These are phyloP conservation scores for Candida railenensis DNA, from an alignment of 805 yeast genomes.

Conservation along the genomic window DNA sequence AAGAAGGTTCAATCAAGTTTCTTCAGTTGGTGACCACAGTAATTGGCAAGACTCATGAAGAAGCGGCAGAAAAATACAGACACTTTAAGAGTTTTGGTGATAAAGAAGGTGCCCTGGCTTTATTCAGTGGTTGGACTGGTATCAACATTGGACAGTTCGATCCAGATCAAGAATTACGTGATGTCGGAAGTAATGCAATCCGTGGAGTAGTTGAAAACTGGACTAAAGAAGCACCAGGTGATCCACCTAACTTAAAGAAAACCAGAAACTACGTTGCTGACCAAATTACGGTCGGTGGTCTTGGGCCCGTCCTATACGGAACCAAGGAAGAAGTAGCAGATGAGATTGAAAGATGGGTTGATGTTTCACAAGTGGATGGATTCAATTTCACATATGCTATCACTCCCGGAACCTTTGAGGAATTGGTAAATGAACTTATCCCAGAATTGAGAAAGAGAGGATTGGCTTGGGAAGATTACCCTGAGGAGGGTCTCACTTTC, in stretches of 20 bases:
- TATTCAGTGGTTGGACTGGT: slow-evolving; percentile 42
- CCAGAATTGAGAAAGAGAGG: slow-evolving; percentile 38
- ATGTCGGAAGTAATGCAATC: slow-evolving; percentile 31
- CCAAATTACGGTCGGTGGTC: slow-evolving; percentile 25
- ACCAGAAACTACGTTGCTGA: slow-evolving; percentile 27
- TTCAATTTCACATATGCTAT: slow-evolving; percentile 40
- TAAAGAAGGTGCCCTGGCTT: slow-evolving; percentile 40
- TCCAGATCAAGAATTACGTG: slow-evolving; percentile 27
- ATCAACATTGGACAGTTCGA: slow-evolving; percentile 35
- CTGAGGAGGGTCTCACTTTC: slow-evolving; percentile 30
- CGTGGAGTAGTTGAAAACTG: slow-evolving; percentile 31
- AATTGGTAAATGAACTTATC: slow-evolving; percentile 32
- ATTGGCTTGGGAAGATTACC: slow-evolving; percentile 37
- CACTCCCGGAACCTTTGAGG: slow-evolving; percentile 35
- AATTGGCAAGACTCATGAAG: slow-evolving; percentile 41
- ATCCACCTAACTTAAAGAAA: slow-evolving; percentile 16
- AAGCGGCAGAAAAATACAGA: slow-evolving; percentile 36
- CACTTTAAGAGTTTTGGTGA: slow-evolving; percentile 32
- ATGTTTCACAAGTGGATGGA: slow-evolving; percentile 40
- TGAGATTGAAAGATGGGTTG: slow-evolving; percentile 37
- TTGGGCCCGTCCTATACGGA: slow-evolving; percentile 36
- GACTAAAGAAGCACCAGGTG: slow-evolving; percentile 29
- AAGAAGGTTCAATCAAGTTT: slow-evolving; percentile 35
- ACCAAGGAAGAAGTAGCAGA: slow-evolving; percentile 39
- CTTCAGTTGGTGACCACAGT: slow-evolving; percentile 34